Evolutionary conservation across 768 basidiomycete species (phyloP), one percentile per base, ranked within the genome.

Genomic region (Agaricus sinodeliciosus): DNA sequence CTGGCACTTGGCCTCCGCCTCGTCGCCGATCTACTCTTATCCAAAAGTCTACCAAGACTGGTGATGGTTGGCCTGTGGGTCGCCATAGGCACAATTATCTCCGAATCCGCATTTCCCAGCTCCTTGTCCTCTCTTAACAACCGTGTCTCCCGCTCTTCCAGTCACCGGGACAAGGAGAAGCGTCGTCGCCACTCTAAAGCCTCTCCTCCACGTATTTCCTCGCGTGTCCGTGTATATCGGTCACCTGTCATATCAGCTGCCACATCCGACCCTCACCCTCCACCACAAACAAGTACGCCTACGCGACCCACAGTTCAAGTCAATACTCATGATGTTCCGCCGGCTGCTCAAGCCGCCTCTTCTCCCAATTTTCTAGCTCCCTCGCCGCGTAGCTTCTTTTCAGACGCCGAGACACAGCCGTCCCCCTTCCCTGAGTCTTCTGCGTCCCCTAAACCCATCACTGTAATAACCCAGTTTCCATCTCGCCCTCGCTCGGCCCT

Each of bases 1-100:
- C 66, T 77, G 18, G 70, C 74, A 36, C 75, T 70, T 49, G 70
- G 68, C 27, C 63, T 78, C 46, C 73, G 76, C 19, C 62, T 76
- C 26, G 56, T 68, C 37, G 60, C 76, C 36, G 77, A 79, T 59
- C 59, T 75, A 19, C 58, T 74, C 16, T 60, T 76, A 56, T 69
- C 72, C 42, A 63, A 65, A 46, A 67, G 68, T 56, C 22, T 60
- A 19, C 56, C 57, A 16, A 69, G 69, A 45, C 60, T 69, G 34
- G 48, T 68, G 6, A 59, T 73, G 57, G 64, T 72, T 27, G 44
- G 72, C 0, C 58, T 75, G 15, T 77, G 72, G 68, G 69, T 69
- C 15, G 59, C 60, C 9, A 60, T 76, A 40, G 69, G 66, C 9
- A 56, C 67, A 26, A 53, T 72, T 11, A 60, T 64, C 15, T 70